A percentile compares a stretch with the other conserved stretches of the same genome.
phyloP scores from a whole-genome alignment of 148 eudicot genomes.

The Spergularia bocconei region DNA sequence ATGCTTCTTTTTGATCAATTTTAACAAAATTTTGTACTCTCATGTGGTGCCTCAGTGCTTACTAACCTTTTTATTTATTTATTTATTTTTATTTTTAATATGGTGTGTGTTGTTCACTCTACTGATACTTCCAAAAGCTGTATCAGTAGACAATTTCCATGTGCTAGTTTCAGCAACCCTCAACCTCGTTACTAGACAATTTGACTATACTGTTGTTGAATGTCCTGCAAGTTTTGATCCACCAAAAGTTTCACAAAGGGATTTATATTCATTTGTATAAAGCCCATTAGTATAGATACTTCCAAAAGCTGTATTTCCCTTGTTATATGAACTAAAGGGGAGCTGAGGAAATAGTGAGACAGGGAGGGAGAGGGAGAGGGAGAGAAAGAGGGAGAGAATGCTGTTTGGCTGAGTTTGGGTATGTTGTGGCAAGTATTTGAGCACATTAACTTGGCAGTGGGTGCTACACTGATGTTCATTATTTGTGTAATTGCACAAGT shows the following conservation, averaged over 20 bases:
- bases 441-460: neutral
- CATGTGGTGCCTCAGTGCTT: neutral
- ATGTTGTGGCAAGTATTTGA: neutral
- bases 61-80: neutral
- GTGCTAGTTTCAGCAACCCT: neutral
- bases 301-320: neutral
- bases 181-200: no score
- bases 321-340: neutral
- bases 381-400: neutral
- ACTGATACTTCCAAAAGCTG: no score
- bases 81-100: neutral
- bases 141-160: no score
- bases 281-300: no score
- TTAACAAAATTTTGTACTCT: neutral
- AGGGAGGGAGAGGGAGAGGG: neutral
- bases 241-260: neutral
- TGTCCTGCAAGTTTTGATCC: no score
- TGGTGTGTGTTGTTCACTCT: neutral
- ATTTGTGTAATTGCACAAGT: no score
- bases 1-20: slow-evolving; percentile 6
- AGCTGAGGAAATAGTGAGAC: neutral
- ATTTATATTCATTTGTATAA: no score
- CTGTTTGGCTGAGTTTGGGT: neutral
- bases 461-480: neutral
- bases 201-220: neutral